These are phyloP conservation scores for Paxillus ammoniavirescens DNA, from an alignment of 768 basidiomycete species.

Conservation along the genomic window DNA sequence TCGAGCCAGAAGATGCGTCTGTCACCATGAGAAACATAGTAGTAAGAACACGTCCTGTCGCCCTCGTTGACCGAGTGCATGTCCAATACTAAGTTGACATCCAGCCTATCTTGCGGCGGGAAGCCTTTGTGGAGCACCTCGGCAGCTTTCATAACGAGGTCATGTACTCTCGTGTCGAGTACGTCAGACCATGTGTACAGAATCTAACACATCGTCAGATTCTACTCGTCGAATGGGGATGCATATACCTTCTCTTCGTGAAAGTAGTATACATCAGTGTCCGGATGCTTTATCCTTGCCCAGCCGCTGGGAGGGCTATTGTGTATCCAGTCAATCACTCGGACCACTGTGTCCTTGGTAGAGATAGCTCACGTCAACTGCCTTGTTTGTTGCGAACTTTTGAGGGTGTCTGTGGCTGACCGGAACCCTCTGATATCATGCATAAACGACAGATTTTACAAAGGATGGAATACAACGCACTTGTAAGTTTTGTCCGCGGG, in stretches of 20 bases:
- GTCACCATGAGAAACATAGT: conserved; percentile 28
- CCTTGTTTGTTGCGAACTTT: conserved; percentile 7
- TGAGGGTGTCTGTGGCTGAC: conserved; percentile 17
- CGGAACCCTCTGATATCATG: neutral
- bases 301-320: conserved; percentile 23
- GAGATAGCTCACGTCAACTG: conserved; percentile 7
- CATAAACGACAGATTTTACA: neutral
- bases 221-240: neutral
- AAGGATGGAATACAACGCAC: neutral
- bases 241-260: conserved; percentile 29
- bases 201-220: conserved; percentile 3
- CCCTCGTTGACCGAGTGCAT: neutral
- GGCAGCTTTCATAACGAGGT: conserved; percentile 12
- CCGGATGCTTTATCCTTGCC: conserved; percentile 29
- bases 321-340: conserved; percentile 1
- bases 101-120: conserved; percentile 6
- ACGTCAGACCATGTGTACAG: conserved; percentile 14
- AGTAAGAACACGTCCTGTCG: conserved; percentile 16
- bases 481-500: neutral
- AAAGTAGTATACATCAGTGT: conserved; percentile 32
- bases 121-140: conserved; percentile 5
- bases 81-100: conserved; percentile 19
- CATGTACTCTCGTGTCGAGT: neutral
- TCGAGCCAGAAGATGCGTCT: conserved; percentile 31
- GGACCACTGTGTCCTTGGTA: neutral